These are phyloP conservation scores for Umbelopsis ramanniana DNA, from an alignment of 192 early-diverging fungal genomes.

Conservation along the genomic window DNA sequence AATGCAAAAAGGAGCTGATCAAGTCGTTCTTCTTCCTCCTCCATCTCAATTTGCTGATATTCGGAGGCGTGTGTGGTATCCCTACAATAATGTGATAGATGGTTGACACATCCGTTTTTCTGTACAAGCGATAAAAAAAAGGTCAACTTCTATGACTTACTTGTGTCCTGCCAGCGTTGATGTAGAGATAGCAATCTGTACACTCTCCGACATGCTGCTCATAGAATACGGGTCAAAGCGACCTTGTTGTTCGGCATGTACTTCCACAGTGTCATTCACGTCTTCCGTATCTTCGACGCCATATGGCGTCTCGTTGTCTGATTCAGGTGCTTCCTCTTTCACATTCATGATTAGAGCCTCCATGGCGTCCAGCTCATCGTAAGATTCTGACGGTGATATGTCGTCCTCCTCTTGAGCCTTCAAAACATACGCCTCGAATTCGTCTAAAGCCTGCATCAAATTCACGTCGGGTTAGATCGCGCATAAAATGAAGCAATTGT, in stretches of 20 bases:
- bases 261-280: neutral
- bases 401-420: neutral
- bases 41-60: neutral
- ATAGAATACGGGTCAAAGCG: neutral
- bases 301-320: neutral
- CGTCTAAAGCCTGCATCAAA: neutral
- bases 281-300: neutral
- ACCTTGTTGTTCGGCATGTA: neutral
- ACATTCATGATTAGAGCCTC: neutral
- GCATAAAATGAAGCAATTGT: no score
- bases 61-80: no score
- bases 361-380: neutral
- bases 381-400: neutral
- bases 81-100: no score
- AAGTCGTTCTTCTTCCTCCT: neutral
- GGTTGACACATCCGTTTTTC: no score
- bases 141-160: no score
- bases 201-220: neutral
- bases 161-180: no score
- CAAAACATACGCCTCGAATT: neutral
- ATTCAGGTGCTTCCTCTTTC: neutral
- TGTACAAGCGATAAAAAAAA: no score
- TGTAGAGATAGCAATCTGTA: no score
- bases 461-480: no score
- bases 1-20: neutral